Conservation (phyloP, 1,139 yeast genomes). For the Taphrina flavorubra region DNA sequence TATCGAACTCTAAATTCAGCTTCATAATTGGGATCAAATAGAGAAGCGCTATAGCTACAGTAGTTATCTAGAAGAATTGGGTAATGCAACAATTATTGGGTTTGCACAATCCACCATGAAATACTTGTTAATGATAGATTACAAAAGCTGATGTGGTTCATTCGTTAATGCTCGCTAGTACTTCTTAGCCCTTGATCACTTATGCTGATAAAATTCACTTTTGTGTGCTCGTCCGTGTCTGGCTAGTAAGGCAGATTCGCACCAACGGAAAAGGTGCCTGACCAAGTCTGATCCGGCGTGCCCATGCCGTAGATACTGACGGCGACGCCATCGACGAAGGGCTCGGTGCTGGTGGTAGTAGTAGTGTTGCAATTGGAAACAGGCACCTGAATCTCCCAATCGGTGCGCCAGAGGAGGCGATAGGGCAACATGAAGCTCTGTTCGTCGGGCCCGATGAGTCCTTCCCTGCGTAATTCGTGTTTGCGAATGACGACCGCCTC, state of each 20-base stretch:
- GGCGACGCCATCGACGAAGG: slow-evolving; percentile 17
- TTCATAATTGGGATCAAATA: too few relatives aligned
- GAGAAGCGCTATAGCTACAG: too few relatives aligned
- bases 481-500: slow-evolving; percentile 22
- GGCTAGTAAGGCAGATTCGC: slow-evolving; percentile 34
- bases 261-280: slow-evolving; percentile 24
- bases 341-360: background rate
- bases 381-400: slow-evolving; percentile 31
- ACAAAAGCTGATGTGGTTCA: background rate
- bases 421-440: slow-evolving; percentile 30
- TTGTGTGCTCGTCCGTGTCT: background rate
- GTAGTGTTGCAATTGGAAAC: slow-evolving; percentile 4
- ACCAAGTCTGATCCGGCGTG: slow-evolving; percentile 32
- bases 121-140: too few relatives aligned
- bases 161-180: background rate
- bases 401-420: slow-evolving; percentile 24
- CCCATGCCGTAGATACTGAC: slow-evolving; percentile 31
- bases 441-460: slow-evolving; percentile 30
- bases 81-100: too few relatives aligned
- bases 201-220: too few relatives aligned
- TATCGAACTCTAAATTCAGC: too few relatives aligned
- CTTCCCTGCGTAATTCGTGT: slow-evolving; percentile 17
- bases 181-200: background rate
- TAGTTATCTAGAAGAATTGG: too few relatives aligned
- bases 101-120: too few relatives aligned